Evolutionary conservation across 2,329 filamentous ascomycete species (phyloP).

Genomic region (Aschersonia sp.): DNA sequence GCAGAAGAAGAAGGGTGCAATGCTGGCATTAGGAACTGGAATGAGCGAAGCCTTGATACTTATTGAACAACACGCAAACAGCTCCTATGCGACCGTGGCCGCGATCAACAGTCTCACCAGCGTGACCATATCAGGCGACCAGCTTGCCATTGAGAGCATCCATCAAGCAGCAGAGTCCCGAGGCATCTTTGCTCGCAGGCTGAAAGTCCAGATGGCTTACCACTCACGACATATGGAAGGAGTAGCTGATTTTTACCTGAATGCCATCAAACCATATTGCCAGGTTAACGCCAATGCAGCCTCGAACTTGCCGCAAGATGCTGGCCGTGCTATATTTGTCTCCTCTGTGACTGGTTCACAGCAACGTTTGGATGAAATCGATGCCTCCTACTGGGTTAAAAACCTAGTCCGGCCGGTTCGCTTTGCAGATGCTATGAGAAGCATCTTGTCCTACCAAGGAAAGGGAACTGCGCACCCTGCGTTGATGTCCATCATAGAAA

Average conservation of each 20-base stretch:
- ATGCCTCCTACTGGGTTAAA: conserved; percentile 9
- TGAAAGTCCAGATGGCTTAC: conserved; percentile 19
- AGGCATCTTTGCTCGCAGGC: conserved; percentile 14
- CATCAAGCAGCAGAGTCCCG: conserved; percentile 10
- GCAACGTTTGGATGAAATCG: neutral
- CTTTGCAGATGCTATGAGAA: conserved; percentile 4
- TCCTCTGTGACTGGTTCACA: conserved; percentile 2
- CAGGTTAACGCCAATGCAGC: neutral
- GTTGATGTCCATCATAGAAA: conserved; percentile 21
- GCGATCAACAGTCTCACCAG: conserved; percentile 14
- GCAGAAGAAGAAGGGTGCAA: conserved; percentile 6
- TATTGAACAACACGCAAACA: conserved; percentile 1
- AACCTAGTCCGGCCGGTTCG: conserved; percentile 14
- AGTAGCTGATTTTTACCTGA: conserved; percentile 3
- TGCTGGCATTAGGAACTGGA: conserved; percentile 13
- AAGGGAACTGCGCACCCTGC: neutral
- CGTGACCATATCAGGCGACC: conserved; percentile 17
- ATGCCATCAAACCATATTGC: conserved; percentile 2
- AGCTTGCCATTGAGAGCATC: conserved; percentile 10
- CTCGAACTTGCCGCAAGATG: neutral
- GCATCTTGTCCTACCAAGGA: neutral
- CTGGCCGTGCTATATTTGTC: neutral
- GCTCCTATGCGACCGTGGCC: conserved; percentile 8
- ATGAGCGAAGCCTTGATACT: conserved; percentile 1
- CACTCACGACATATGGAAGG: conserved; percentile 9